Evolutionary conservation across 2,329 filamentous ascomycete species (phyloP).

Genomic region (Aplosporella prunicola): DNA sequence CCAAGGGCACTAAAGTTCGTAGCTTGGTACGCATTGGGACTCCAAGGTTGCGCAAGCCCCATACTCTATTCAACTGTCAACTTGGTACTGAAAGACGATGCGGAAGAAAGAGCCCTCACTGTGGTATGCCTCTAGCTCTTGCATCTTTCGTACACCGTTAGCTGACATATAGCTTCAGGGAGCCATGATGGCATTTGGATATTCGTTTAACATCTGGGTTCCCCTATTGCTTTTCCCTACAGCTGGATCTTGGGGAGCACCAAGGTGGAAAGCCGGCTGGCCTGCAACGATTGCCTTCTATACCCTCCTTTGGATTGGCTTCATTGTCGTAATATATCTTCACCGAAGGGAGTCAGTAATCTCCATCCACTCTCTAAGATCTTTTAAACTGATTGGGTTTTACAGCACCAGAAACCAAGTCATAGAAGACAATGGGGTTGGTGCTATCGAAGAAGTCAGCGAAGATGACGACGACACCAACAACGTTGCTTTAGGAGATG

Average conservation of each 20-base stretch:
- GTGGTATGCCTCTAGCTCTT: slow-evolving; percentile 22
- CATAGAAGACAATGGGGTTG: too few relatives aligned
- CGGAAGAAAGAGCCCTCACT: slow-evolving; percentile 34
- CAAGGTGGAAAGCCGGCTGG: slow-evolving; percentile 42
- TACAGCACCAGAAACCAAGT: too few relatives aligned
- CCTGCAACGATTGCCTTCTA: slow-evolving; percentile 40
- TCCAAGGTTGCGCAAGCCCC: slow-evolving; percentile 31
- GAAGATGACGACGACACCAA: too few relatives aligned
- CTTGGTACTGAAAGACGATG: slow-evolving; percentile 30
- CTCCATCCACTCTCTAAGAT: too few relatives aligned
- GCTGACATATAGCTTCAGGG: too few relatives aligned
- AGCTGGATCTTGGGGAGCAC: slow-evolving; percentile 33
- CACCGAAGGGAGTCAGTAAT: slow-evolving; percentile 21
- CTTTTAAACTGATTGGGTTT: too few relatives aligned
- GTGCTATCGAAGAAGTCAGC: too few relatives aligned
- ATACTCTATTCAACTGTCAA: slow-evolving; percentile 38
- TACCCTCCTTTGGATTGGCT: slow-evolving; percentile 36
- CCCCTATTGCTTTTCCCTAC: slow-evolving; percentile 36
- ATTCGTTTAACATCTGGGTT: slow-evolving; percentile 39
- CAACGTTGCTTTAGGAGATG: too few relatives aligned
- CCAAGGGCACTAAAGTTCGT: slow-evolving; percentile 40
- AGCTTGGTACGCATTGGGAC: slow-evolving; percentile 35
- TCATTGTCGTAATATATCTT: slow-evolving; percentile 30
- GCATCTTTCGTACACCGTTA: background rate
- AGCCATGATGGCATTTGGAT: slow-evolving; percentile 40